Evolutionary conservation across 2,329 filamentous ascomycete species (phyloP).

Genomic region (Aureobasidium sp.): DNA sequence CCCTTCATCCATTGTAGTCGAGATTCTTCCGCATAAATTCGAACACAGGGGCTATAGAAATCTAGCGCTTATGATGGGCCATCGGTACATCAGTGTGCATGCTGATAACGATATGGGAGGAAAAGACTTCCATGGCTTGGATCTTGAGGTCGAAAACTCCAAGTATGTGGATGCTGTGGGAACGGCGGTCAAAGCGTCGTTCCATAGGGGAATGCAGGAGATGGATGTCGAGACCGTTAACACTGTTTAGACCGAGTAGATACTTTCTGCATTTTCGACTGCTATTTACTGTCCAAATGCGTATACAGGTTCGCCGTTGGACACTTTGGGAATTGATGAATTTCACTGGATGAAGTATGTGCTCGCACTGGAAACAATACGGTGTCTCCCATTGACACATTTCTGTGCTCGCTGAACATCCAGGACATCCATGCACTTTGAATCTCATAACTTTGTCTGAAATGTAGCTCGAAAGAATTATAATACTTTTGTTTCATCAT

Average conservation of each 20-base stretch:
- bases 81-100: neutral
- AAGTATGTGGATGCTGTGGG: neutral
- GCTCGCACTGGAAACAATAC: neutral
- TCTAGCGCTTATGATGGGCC: neutral
- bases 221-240: neutral
- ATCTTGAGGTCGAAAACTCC: neutral
- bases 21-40: neutral
- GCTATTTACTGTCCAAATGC: too few species aligned
- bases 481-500: neutral
- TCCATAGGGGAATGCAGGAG: neutral
- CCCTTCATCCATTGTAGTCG: neutral
- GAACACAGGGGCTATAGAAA: neutral
- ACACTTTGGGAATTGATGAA: too few species aligned
- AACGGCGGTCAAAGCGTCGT: neutral
- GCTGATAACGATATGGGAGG: neutral
- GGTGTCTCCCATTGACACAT: neutral
- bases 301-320: too few species aligned
- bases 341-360: slow-evolving; percentile 19
- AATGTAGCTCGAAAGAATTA: neutral
- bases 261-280: too few species aligned
- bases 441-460: neutral
- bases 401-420: neutral
- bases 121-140: neutral
- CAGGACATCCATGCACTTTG: neutral
- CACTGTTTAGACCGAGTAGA: neutral